These are phyloP conservation scores for Protea cynaroides DNA, from an alignment of 164 flowering plant species.

Conservation along the genomic window DNA sequence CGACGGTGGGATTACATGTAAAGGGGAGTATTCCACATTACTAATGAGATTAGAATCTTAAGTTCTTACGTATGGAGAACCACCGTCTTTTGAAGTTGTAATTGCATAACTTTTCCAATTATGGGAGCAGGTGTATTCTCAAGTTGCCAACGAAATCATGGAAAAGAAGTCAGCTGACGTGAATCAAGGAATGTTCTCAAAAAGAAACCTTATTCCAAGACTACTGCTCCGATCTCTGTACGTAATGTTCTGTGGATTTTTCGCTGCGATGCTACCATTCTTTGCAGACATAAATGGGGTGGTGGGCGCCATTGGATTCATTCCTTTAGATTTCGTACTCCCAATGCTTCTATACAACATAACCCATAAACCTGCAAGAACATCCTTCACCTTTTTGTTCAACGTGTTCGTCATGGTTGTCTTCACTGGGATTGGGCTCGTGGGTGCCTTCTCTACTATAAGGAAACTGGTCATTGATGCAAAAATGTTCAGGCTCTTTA, in stretches of 20 bases:
- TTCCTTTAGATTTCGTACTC: slow-evolving; percentile 89
- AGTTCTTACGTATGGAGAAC: too few relatives aligned
- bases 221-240: slow-evolving; percentile 69
- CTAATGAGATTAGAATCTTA: too few relatives aligned
- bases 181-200: slow-evolving; percentile 76
- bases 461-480: slow-evolving; percentile 85
- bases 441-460: slow-evolving; percentile 81
- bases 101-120: too few relatives aligned
- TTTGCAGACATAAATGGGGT: slow-evolving; percentile 89
- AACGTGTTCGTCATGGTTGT: slow-evolving; percentile 67
- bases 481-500: slow-evolving; percentile 71
- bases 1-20: too few relatives aligned
- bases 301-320: slow-evolving; percentile 91
- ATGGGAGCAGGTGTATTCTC: slow-evolving; percentile 95
- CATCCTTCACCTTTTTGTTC: slow-evolving; percentile 49
- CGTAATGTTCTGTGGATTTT: slow-evolving; percentile 68
- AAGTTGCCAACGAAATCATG: slow-evolving; percentile 97
- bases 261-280: slow-evolving; percentile 98
- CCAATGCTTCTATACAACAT: slow-evolving; percentile 96
- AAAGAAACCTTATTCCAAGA: slow-evolving; percentile 72
- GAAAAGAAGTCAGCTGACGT: slow-evolving; percentile 83
- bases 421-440: slow-evolving; percentile 62
- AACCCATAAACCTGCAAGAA: slow-evolving; percentile 60
- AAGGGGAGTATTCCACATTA: too few relatives aligned
- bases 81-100: too few relatives aligned